Evolutionary conservation across 805 yeast genomes (phyloP).

Genomic region (Torulaspora franciscae): DNA sequence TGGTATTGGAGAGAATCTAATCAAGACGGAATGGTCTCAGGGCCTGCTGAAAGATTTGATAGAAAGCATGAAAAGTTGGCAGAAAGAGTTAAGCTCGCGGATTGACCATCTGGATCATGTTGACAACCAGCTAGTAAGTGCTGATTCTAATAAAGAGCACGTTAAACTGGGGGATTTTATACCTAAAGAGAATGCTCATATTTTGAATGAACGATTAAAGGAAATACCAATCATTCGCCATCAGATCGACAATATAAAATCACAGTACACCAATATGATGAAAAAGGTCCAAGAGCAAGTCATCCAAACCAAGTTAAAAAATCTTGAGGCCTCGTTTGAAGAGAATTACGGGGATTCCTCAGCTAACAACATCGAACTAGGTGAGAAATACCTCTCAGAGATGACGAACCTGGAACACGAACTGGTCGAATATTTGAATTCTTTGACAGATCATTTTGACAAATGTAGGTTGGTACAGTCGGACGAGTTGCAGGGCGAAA

Average conservation of each 20-base stretch:
- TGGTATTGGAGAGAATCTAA: slow-evolving; percentile 32
- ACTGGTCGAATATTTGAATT: slow-evolving; percentile 61
- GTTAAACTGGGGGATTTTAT: slow-evolving; percentile 45
- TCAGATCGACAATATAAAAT: slow-evolving; percentile 31
- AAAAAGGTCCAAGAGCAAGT: slow-evolving; percentile 29
- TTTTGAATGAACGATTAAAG: slow-evolving; percentile 31
- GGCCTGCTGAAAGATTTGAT: slow-evolving; percentile 20
- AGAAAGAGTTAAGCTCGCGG: slow-evolving; percentile 34
- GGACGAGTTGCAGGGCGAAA: slow-evolving; percentile 26
- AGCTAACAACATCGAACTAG: slow-evolving; percentile 19
- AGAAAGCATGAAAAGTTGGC: slow-evolving; percentile 28
- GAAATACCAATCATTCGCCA: slow-evolving; percentile 32
- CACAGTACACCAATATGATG: slow-evolving; percentile 30
- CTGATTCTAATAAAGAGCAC: slow-evolving; percentile 19
- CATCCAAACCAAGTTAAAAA: slow-evolving; percentile 23
- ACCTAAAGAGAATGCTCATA: slow-evolving; percentile 36
- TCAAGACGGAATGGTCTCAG: slow-evolving; percentile 24
- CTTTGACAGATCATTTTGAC: slow-evolving; percentile 78
- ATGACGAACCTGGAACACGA: slow-evolving; percentile 55
- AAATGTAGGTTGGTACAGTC: slow-evolving; percentile 50
- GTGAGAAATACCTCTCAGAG: slow-evolving; percentile 36
- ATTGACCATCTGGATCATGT: slow-evolving; percentile 36
- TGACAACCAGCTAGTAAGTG: slow-evolving; percentile 33
- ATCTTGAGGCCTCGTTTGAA: slow-evolving; percentile 17
- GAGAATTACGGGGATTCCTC: slow-evolving; percentile 25